Percentiles rank a stretch among this genome's conserved stretches.
Evolutionary conservation across 1,284 basidiomycete species (phyloP).

Genomic region (Malassezia vespertilionis): DNA sequence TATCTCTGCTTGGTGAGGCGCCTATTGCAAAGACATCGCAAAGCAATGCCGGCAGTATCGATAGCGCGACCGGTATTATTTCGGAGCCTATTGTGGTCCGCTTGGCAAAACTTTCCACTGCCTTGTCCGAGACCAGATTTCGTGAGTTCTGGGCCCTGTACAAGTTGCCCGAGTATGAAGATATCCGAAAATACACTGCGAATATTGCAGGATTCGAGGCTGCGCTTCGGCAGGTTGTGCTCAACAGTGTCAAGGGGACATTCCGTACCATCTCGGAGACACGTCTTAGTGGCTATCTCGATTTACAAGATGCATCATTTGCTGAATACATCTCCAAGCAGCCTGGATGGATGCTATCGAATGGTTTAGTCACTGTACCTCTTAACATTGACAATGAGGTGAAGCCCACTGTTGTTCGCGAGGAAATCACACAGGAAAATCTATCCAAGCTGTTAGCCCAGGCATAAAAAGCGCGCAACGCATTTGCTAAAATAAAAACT

Average conservation of each 20-base stretch:
- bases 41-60: neutral
- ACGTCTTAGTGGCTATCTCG: conserved; percentile 62
- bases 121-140: conserved; percentile 78
- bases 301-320: conserved; percentile 61
- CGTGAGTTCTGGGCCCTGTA: conserved; percentile 68
- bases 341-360: conserved; percentile 65
- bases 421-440: conserved; percentile 74
- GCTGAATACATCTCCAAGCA: conserved; percentile 57
- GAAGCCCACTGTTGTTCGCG: conserved; percentile 82
- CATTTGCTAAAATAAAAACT: too few species aligned
- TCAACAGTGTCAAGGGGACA: conserved; percentile 65
- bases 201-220: conserved; percentile 71
- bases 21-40: conserved; percentile 19
- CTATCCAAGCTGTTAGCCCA: neutral
- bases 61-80: conserved; percentile 29
- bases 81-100: conserved; percentile 58
- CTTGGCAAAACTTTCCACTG: conserved; percentile 62
- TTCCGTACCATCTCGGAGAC: conserved; percentile 64
- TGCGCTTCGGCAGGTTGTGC: conserved; percentile 62
- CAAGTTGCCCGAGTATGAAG: conserved; percentile 52
- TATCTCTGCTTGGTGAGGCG: conserved; percentile 69
- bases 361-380: conserved; percentile 61
- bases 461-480: neutral
- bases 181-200: conserved; percentile 72
- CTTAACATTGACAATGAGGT: conserved; percentile 60